Base-by-base conservation (phyloP, 768 basidiomycete genomes). In the Auricularia sp. region DNA sequence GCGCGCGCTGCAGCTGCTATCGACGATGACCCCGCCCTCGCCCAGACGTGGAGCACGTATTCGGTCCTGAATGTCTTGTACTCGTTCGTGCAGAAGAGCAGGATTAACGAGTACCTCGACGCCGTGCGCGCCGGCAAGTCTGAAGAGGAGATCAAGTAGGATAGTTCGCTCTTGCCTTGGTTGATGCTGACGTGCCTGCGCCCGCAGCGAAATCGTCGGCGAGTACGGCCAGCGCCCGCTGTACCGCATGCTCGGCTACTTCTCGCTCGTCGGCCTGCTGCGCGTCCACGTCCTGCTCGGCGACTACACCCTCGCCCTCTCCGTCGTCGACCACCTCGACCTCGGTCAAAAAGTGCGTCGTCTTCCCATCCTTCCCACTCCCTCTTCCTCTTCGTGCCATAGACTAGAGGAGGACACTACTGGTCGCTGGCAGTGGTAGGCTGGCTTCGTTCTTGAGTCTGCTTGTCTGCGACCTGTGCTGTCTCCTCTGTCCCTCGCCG, bases 11-110 rank as follows among this genome's bases (percentile, higher is more conserved):
- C 43, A 1, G 11, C 35, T 64, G 66, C 62, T 54, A 21, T 14
- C 29, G 23, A 60, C 23, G 47, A 62, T 21, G 54, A 73, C 61
- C 70, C 56, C 6, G 56, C 29, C 7, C 56, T 59, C 1, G 34
- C 29, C 1, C 68, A 94, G 84, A 88, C 95, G 64, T 99, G 97
- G 97, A 93, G 90, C 70, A 96, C 93, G 61, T 99, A 99, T 79
- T 94, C 91, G 67, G 96, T 98, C 34, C 83, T 99, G 70, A 98
- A 99, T 77, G 96, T 99, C 44, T 82, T 99, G 34, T 99, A 99
- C 79, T 98, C 94, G 21, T 83, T 99, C 70, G 95, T 99, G 68
- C 96, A 98, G 83, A 98, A 98, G 76, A 92, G 90, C 4, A 87
- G 87, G 74, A 91, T 94, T 76, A 93, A 95, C 75, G 94, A 98